Percentiles rank a stretch among this genome's conserved stretches.
Evolutionary conservation across 345 rosid genomes (phyloP).

Genomic region (Eucalyptus erythrocorys): DNA sequence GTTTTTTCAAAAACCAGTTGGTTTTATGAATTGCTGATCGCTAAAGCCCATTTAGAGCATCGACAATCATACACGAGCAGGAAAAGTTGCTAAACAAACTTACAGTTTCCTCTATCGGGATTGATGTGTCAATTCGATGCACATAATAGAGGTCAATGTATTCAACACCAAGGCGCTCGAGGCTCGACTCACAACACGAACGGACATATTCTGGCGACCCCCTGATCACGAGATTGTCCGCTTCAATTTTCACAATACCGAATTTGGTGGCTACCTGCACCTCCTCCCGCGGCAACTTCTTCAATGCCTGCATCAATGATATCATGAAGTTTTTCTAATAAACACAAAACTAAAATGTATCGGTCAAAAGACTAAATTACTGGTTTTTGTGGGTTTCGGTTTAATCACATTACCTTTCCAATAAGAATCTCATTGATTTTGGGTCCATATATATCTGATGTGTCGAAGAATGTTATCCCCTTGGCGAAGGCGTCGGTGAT

Average conservation of each 20-base stretch:
- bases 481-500: not conserved
- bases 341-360: not conserved
- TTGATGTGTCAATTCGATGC: conserved; percentile 8
- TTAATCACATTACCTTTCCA: not conserved
- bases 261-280: conserved; percentile 17
- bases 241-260: not conserved
- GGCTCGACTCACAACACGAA: conserved; percentile 10
- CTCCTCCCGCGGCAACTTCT: conserved; percentile 16
- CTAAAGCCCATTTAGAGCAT: not conserved
- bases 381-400: not conserved
- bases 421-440: not conserved
- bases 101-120: conserved; percentile 18
- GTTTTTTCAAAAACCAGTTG: not conserved
- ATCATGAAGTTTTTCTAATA: not conserved
- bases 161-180: conserved; percentile 13
- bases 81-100: not conserved
- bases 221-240: not conserved
- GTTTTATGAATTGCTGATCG: not conserved
- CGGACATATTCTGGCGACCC: conserved; percentile 19
- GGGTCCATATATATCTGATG: not conserved
- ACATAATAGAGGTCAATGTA: conserved; percentile 19
- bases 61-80: not conserved
- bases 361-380: not conserved
- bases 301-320: not conserved
- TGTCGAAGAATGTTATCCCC: conserved; percentile 6